phyloP scores from a whole-genome alignment of 257 asterid species.

The Nicotiana paniculata region DNA sequence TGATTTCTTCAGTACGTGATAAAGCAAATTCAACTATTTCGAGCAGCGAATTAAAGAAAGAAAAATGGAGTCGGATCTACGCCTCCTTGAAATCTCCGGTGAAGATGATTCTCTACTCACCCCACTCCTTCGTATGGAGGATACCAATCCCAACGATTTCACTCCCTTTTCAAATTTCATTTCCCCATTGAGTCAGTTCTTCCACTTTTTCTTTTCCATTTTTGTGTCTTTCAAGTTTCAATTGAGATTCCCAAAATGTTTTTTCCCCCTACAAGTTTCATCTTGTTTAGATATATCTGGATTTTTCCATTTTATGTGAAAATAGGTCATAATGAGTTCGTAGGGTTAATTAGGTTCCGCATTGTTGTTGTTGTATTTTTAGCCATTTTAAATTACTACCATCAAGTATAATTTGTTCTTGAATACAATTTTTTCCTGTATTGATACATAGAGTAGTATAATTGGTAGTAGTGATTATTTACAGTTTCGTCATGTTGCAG shows the following conservation, averaged over 20 bases:
- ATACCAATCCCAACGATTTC: not conserved
- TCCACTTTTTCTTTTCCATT: not conserved
- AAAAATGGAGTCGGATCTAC: conserved; percentile 3
- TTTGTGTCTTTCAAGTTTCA: not conserved
- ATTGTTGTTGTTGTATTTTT: not conserved
- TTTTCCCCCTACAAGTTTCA: not conserved
- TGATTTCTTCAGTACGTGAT: not conserved
- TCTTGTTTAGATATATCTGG: not conserved
- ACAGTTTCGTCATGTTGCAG: conserved; percentile 25
- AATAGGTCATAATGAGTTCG: not conserved
- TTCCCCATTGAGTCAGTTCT: not conserved
- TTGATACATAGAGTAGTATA: not conserved
- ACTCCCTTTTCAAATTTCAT: not conserved
- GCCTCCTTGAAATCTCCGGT: conserved; percentile 7
- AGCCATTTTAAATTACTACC: not conserved
- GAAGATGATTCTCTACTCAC: conserved; percentile 15
- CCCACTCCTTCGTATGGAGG: conserved; percentile 2
- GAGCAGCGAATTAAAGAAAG: not conserved
- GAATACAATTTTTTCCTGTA: too few relatives aligned
- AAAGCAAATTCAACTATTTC: not conserved
- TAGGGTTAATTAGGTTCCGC: not conserved
- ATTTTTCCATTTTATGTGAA: not conserved
- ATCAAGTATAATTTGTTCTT: too few relatives aligned
- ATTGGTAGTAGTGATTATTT: not conserved
- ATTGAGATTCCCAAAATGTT: not conserved